phyloP scores from a whole-genome alignment of 1,284 basidiomycete species.

The Rhodotorula sp. region DNA sequence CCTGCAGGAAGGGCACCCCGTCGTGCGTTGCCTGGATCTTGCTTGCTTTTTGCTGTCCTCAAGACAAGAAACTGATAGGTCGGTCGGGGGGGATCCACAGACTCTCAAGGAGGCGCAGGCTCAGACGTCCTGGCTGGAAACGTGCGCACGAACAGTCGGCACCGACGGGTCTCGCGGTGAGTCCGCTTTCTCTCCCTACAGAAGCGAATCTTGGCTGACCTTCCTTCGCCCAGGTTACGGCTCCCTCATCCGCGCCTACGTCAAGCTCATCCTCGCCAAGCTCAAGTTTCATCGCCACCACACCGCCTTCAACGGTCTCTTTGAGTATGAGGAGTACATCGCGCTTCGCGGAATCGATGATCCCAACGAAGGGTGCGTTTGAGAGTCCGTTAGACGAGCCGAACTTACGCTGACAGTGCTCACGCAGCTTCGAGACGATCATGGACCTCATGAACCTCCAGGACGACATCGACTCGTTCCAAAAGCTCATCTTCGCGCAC shows the following conservation, averaged over 20 bases:
- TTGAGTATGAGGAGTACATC: slow-evolving; percentile 96
- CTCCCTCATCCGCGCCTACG: slow-evolving; percentile 86
- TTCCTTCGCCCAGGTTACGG: slow-evolving; percentile 68
- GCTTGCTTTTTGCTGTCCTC: neutral
- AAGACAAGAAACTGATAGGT: neutral
- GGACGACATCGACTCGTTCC: slow-evolving; percentile 96
- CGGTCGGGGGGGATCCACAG: slow-evolving; percentile 51
- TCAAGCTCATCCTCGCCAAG: slow-evolving; percentile 90
- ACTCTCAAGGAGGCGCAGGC: slow-evolving; percentile 91
- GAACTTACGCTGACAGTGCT: neutral
- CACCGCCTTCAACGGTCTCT: slow-evolving; percentile 92
- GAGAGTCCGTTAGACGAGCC: too few species aligned
- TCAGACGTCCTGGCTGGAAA: slow-evolving; percentile 95
- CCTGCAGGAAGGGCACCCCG: slow-evolving; percentile 88
- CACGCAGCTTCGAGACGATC: slow-evolving; percentile 83
- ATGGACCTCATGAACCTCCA: slow-evolving; percentile 91
- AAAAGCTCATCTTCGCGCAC: slow-evolving; percentile 90
- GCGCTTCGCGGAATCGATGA: slow-evolving; percentile 93
- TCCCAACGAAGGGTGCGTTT: slow-evolving; percentile 86
- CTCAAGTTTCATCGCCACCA: slow-evolving; percentile 88
- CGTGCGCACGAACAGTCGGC: slow-evolving; percentile 82
- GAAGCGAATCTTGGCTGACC: neutral
- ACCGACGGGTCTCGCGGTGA: slow-evolving; percentile 73
- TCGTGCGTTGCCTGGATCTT: slow-evolving; percentile 58
- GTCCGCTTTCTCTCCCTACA: slow-evolving; percentile 22